Conservation (phyloP, 2,329 filamentous ascomycete genomes). For the Cryphonectria japonica region DNA sequence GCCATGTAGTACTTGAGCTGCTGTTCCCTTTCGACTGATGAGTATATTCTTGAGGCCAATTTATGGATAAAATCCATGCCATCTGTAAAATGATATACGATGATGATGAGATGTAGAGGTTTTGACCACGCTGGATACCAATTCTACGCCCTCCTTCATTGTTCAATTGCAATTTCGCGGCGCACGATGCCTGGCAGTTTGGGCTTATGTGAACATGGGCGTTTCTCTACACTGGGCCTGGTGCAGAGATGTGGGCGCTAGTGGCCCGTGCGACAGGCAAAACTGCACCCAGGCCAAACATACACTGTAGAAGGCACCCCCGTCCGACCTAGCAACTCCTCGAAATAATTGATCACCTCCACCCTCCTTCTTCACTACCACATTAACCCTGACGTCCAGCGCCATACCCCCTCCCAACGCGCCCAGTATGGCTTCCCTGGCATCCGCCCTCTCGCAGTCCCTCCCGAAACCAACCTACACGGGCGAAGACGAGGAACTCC, state of each 20-base stretch:
- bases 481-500: slow-evolving; percentile 83
- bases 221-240: background rate
- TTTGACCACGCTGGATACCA: background rate
- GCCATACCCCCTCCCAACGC: slow-evolving; percentile 6
- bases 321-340: background rate
- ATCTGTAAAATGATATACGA: background rate
- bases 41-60: background rate
- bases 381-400: background rate
- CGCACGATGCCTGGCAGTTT: background rate
- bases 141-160: background rate
- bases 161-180: background rate
- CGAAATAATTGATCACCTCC: background rate
- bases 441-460: slow-evolving; percentile 74
- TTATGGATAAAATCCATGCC: background rate
- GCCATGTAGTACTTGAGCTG: background rate
- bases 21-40: background rate
- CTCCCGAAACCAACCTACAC: slow-evolving; percentile 91
- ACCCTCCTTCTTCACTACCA: background rate
- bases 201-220: background rate
- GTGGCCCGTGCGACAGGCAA: slow-evolving; percentile 27
- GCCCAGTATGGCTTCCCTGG: slow-evolving; percentile 65
- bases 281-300: background rate
- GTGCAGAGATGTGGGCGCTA: background rate
- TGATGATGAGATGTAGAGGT: background rate
- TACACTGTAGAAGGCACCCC: background rate